Evolutionary conservation across 2,329 filamentous ascomycete species (phyloP), one percentile per base, ranked within the genome.

Genomic region (Xylaria arbuscula): DNA sequence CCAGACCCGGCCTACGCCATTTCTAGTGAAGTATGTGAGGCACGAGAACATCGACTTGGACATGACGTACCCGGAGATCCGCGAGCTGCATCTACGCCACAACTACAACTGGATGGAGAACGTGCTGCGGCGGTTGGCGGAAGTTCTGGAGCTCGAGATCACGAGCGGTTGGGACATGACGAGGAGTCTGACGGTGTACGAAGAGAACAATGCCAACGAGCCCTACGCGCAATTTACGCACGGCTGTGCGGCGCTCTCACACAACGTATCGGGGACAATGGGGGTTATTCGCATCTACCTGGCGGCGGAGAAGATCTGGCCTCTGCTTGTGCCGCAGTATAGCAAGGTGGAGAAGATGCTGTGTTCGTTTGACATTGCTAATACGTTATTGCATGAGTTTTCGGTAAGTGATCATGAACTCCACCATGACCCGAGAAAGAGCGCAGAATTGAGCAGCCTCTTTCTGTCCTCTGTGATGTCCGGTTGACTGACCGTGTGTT

Each of bases 231-330:
- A 28, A 5, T 28, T 28, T 5, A 28, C 5, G 28, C 28, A 28
- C 28, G 28, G 28, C 3, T 28, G 28, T 5, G 28, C 28, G 28
- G 28, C 5, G 28, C 28, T 28, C 28, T 28, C 28, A 28, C 28
- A 28, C 9, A 38, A 6, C n/a, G n/a, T n/a, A n/a, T n/a, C n/a
- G n/a, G n/a, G n/a, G n/a, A n/a, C n/a, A n/a, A n/a, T n/a, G n/a
- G n/a, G n/a, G n/a, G n/a, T n/a, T 3, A 55, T 55, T 55, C 17
- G 17, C 1, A 60, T 74, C 0, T 22, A 11, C 6, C 13, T 77
- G 7, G 60, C 62, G 5, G 73, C 68, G 4, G 76, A 78, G 22
- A 1, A 74, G n/a, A 48, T 78, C 1, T 78, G 76, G 75, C 76
- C 77, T 1, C 62, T 78, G 45, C n/a, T 78, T 13, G 34, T 69